Evolutionary conservation across 805 yeast species (phyloP), one percentile per base, ranked within the genome.

Genomic region (Yamadazyma sp.): DNA sequence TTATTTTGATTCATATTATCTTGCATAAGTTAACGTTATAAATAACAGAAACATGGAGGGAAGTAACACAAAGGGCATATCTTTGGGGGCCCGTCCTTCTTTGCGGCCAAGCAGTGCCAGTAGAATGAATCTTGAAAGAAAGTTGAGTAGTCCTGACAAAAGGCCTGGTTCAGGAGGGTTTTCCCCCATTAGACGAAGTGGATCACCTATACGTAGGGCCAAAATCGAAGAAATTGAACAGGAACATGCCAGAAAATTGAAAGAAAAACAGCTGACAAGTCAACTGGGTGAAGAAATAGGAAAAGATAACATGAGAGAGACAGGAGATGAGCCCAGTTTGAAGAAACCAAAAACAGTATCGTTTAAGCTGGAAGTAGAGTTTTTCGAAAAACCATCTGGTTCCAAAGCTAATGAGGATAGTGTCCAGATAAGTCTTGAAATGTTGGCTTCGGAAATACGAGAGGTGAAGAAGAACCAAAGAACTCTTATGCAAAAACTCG

Each of bases 201-300:
- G 69, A 6, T 61, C 67, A 2, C 67, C 69, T 2, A 49, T 47
- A 27, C 48, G 67, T 23, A 46, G 69, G 22, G 50, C 48, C 27
- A 48, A 45, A 19, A 62, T 62, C 11, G 45, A 40, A 23, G 56
- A 57, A 33, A 50, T 60, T 30, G 69, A 62, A 37, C 34, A 35
- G 27, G 36, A 36, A 21, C 33, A 40, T 25, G 39, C 40, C 10
- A 27, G 27, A 25, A 27, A 37, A 16, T 7, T 31, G 31, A 35
- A 30, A 12, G 21, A 59, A 55, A 16, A 27, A 15, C 13, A 11
- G 16, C 5, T 14, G 23, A 22, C 21, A 11, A 11, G 23, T 9
- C 11, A 9, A 22, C 23, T 22, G 23, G 23, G n/a, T 6, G 20
- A 23, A 5, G 26, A 26, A 35, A 23, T 9, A 27, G 14, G 18